These are phyloP conservation scores for Neopestalotiopsis sp. DNA, from an alignment of 2,329 filamentous ascomycete species.

Conservation along the genomic window DNA sequence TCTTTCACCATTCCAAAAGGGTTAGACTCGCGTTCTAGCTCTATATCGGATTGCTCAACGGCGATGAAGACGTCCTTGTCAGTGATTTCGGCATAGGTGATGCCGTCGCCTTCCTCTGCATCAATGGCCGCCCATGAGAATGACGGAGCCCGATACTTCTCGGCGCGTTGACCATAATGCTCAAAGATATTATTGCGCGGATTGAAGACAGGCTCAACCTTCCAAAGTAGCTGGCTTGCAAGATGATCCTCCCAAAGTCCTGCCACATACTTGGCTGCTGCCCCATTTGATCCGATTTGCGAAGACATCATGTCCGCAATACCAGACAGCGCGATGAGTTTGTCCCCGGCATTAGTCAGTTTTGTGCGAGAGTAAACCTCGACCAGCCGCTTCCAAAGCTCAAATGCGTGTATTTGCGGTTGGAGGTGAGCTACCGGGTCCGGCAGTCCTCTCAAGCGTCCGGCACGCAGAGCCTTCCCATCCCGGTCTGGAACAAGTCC, in stretches of 20 bases:
- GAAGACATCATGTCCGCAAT: not conserved
- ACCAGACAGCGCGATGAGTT: not conserved
- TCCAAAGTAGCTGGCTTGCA: not conserved
- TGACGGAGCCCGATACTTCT: not conserved
- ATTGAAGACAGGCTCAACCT: not conserved
- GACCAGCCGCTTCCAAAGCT: not conserved
- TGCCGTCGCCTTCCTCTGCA: not conserved
- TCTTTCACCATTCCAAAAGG: not conserved
- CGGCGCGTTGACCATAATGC: no score
- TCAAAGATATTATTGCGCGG: not conserved
- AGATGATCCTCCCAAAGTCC: no score
- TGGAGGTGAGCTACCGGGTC: not conserved
- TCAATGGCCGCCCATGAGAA: not conserved
- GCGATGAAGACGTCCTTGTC: not conserved
- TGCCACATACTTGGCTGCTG: no score
- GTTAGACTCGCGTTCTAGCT: no score
- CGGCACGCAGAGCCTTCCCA: rapidly evolving
- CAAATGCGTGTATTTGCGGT: not conserved
- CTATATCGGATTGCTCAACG: no score
- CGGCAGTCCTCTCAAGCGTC: not conserved
- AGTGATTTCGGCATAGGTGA: not conserved
- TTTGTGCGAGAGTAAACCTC: not conserved
- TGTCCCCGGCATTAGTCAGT: not conserved
- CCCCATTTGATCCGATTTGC: no score
- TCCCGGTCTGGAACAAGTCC: not conserved